These are phyloP conservation scores for Agrocybe praecox DNA, from an alignment of 768 basidiomycete species.

Conservation along the genomic window DNA sequence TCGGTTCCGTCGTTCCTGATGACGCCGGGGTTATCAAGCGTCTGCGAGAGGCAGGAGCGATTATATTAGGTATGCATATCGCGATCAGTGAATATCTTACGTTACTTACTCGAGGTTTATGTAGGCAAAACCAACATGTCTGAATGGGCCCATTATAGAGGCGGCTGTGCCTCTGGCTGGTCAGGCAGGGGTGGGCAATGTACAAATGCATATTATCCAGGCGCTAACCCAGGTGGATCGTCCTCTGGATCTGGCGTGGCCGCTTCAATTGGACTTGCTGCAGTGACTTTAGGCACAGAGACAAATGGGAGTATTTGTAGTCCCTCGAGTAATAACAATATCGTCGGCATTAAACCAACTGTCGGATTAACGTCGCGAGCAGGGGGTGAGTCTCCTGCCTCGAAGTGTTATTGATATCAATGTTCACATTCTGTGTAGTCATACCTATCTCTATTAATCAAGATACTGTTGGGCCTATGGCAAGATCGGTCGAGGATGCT, in stretches of 20 bases:
- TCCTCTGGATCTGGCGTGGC: conserved; percentile 62
- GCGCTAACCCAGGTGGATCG: conserved; percentile 57
- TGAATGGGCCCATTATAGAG: conserved; percentile 54
- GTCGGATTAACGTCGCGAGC: conserved; percentile 61
- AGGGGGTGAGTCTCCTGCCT: conserved; percentile 40
- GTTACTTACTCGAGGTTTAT: neutral
- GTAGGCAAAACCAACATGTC: conserved; percentile 59
- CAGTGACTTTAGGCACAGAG: conserved; percentile 50
- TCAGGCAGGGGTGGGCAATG: conserved; percentile 59
- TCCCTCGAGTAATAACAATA: conserved; percentile 52
- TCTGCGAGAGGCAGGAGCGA: conserved; percentile 43
- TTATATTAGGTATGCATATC: conserved; percentile 40
- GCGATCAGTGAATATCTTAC: neutral
- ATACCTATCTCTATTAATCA: conserved; percentile 59
- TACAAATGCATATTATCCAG: conserved; percentile 51
- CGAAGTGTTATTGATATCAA: neutral
- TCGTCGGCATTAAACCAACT: conserved; percentile 63
- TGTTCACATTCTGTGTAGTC: conserved; percentile 32
- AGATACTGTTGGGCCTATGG: conserved; percentile 62
- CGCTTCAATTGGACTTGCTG: conserved; percentile 51
- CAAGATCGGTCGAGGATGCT: conserved; percentile 54
- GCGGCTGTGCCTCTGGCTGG: conserved; percentile 51
- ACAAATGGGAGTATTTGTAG: conserved; percentile 59
- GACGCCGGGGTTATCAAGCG: conserved; percentile 49
- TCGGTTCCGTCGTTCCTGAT: conserved; percentile 45